Evolutionary conservation across 2,329 filamentous ascomycete genomes (phyloP), one percentile per base, ranked within the genome.

Genomic region (Fusarium proliferatum): DNA sequence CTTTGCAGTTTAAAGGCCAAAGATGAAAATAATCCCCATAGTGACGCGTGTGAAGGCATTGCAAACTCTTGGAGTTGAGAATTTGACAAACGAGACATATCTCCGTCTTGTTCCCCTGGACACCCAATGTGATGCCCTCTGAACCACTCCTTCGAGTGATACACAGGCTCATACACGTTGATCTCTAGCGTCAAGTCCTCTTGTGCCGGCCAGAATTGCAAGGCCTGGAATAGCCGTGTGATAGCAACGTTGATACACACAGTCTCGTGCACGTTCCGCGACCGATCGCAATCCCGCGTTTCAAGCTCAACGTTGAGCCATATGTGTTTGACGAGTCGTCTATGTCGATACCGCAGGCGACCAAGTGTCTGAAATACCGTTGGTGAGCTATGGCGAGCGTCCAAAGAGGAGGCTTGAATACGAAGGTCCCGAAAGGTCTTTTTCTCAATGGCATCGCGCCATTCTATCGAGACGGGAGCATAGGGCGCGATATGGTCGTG

Each of bases 261-360:
- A 13, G 3, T 8, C 17, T 45, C 42, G 11, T 45, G 33, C 33
- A 2, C 16, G 21, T 41, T 41, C 23, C 23, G 5, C 17, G 23
- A 19, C 43, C 43, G 11, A 45, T 12, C 5, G 26, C 17, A 6
- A 46, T 46, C 19, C 12, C 17, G 3, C 23, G 8, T 8, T 17
- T 3, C 4, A 28, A 46, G 19, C 5, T 34, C 16, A 21, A 48
- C 19, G 39, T 21, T 33, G 36, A 55, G 52, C 36, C 26, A 58
- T 8, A 58, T 36, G 9, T 58, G 39, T 11, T 58, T 58, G n/a
- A 58, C 10, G 9, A 58, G 55, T 15, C 17, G 19, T 16, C 9
- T 28, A 1, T 17, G 39, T 17, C 39, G n/a, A 46, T 4, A 3
- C 9, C 11, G 2, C n/a, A 34, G 8, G 3, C 2, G 12, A 7